Evolutionary conservation across 176 grass and related monocot species (phyloP).

Genomic region (Oryza meridionalis): DNA sequence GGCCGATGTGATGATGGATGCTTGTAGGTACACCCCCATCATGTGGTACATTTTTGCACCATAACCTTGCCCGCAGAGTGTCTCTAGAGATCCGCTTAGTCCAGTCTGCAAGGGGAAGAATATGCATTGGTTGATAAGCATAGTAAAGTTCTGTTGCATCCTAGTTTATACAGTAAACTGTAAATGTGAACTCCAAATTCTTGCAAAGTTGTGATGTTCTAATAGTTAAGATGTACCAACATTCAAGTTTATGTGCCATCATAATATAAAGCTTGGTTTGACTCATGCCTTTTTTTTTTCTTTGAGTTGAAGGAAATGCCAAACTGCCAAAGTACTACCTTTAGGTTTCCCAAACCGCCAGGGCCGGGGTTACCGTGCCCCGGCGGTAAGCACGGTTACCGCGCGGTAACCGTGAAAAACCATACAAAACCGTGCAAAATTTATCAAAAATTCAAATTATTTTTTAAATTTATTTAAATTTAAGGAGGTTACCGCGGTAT

Average conservation of each 20-base stretch:
- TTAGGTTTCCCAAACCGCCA: too few species aligned
- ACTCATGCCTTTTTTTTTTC: background rate
- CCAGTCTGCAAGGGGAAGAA: slow-evolving; percentile 38
- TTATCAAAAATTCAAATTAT: too few species aligned
- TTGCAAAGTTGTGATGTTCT: background rate
- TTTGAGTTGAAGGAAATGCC: background rate
- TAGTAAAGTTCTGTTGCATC: background rate
- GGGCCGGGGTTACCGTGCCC: too few species aligned
- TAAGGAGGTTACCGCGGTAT: too few species aligned
- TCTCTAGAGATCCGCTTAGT: slow-evolving; percentile 51
- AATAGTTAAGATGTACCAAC: background rate
- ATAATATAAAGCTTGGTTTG: background rate
- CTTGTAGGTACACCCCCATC: slow-evolving; percentile 53
- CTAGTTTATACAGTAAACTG: background rate
- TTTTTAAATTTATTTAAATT: too few species aligned
- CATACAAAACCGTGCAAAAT: too few species aligned
- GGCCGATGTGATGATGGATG: slow-evolving; percentile 37
- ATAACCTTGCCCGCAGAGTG: slow-evolving; percentile 49
- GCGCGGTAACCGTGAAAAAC: too few species aligned
- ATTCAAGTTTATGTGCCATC: background rate
- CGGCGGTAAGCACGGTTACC: too few species aligned
- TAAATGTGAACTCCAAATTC: background rate
- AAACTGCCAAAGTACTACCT: background rate
- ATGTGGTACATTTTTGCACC: slow-evolving; percentile 45
- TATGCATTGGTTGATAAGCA: background rate